Base-by-base conservation (phyloP, 106 monocot species). In the Allium fistulosum region DNA sequence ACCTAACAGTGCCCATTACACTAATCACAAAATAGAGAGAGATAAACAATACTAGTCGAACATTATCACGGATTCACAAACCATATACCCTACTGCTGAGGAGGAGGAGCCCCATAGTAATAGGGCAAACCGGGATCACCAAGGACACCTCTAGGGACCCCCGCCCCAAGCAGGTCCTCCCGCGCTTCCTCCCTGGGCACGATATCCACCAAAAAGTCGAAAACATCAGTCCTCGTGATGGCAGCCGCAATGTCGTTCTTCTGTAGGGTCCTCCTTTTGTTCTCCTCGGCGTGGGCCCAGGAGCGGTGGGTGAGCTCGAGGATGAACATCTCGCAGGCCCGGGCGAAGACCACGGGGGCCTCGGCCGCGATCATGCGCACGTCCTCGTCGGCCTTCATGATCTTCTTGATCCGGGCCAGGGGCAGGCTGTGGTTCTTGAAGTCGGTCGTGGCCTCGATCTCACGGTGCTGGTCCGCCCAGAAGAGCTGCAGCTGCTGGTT, bases 301-400 rank as follows among this genome's bases (percentile, higher is more conserved):
- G 77, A 77, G 9, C 82, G 53, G 51, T 74, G 82, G 27, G 82
- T 82, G 37, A 82, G 74, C 61, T 82, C 82, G 10, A 82, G 70
- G 22, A 82, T 77, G 66, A 82, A 82, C 76, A 81, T 77, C 67
- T 77, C 77, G 57, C 81, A 81, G 17, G 81, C 81, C 10, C 72
- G 47, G 45, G 81, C 77, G 48, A 82, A 82, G 9, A 82, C 82
- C 18, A 88, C 88, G 3, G 88, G 88, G 17, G 88, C 88, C 81
- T 88, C 88, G 2, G 87, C 87, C 11, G 87, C 76, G 18, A 87
- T 87, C 87, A 87, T 87, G n/a, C 87, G 78, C 11, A 88, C 88
- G 67, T 88, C 88, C 66, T 88, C 88, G 71, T 88, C 88, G 26
- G 88, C 84, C 74, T 88, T 88, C 88, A 88, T 88, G 79, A 88